Base-by-base conservation (phyloP, 2,329 filamentous ascomycete species). In the Gnomoniopsis smithogilvyi region DNA sequence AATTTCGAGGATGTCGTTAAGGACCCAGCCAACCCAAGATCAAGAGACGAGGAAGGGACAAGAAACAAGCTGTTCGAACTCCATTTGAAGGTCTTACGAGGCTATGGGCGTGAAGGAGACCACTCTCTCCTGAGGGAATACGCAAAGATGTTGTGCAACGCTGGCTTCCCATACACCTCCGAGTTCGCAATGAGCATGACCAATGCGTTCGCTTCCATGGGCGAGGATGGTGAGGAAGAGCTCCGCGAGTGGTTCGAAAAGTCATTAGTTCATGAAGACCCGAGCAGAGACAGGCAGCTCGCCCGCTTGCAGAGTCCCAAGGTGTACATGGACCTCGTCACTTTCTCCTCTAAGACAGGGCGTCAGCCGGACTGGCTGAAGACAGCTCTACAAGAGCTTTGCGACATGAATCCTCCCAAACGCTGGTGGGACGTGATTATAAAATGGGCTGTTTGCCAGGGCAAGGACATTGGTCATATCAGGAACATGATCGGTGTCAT, bases 401-500 rank as follows among this genome's bases (percentile, higher is more conserved):
- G 80, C 47, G 75, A 81, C 54, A 72, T 68, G 48, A 74, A 71
- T 54, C 79, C 76, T 6, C 69, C 68, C 46, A 85, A 88, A 63
- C 72, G 78, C 34, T 81, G 81, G 22, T 92, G 90, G 86, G 88
- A 95, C 67, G 80, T 87, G 14, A 77, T 91, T 14, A 82, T 95
- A 47, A 84, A 91, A 54, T 93, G 89, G 86, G 88, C 91, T 33
- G 86, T 90, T 14, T 81, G 88, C 8, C 72, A 82, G 56, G 89
- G 87, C 21, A 90, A 88, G 68, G 85, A 86, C 1, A 83, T 89
- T 1, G 85, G 91, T 70, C 86, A 91, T 68, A 80, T 93, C 61
- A 81, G 85, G 57, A 83, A 86, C 64, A 92, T 93, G 84, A 83
- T 95, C 60, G 77, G 83, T 47, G 79, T 87, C 21, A 88, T 92